Conservation (phyloP, 2,329 filamentous ascomycete species). For the Mycosphaerella arachidis region DNA sequence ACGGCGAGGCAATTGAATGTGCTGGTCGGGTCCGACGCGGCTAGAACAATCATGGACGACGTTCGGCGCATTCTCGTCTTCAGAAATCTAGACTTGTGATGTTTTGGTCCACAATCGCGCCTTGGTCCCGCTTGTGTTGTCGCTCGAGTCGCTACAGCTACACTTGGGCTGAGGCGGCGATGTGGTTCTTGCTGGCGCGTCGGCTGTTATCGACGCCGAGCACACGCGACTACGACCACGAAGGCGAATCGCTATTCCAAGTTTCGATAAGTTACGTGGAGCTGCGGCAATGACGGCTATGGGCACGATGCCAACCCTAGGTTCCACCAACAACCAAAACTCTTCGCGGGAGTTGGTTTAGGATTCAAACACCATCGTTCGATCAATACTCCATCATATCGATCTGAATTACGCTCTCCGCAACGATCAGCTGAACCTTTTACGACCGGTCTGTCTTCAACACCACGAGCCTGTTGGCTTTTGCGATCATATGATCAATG, state of each 20-base stretch:
- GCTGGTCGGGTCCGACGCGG: neutral
- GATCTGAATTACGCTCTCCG: neutral
- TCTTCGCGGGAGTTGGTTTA: too few species aligned
- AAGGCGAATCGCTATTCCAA: neutral
- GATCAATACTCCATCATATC: neutral
- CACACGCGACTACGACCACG: neutral
- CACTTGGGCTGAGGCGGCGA: neutral
- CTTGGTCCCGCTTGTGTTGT: too few species aligned
- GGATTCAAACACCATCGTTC: neutral
- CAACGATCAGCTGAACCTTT: too few species aligned
- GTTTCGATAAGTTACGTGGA: neutral
- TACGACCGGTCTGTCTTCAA: too few species aligned
- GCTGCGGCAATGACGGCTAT: neutral
- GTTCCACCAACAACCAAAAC: neutral
- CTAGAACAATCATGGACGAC: neutral
- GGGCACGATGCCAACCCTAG: neutral
- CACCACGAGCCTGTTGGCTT: too few species aligned
- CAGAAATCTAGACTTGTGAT: neutral
- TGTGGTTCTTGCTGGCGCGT: neutral
- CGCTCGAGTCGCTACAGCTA: too few species aligned
- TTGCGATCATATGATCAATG: too few species aligned
- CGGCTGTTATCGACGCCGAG: neutral
- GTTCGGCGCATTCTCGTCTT: neutral
- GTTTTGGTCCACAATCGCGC: too few species aligned
- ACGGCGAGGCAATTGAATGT: neutral